Base-by-base conservation (phyloP, 2,329 filamentous ascomycete species). In the Microdochium nivale region DNA sequence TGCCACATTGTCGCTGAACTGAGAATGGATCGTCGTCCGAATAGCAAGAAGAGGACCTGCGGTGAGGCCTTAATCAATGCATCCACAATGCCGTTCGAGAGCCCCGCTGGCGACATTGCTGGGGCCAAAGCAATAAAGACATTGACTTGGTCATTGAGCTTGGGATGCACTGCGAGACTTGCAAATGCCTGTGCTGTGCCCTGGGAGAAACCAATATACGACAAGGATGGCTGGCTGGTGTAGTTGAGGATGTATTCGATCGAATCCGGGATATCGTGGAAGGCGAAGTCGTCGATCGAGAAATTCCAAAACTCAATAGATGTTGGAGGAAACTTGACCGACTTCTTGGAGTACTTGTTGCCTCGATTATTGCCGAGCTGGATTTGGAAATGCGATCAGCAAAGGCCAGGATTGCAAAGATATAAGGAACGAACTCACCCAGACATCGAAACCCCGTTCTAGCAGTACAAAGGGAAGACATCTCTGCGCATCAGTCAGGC, bases 331-430 rank as follows among this genome's bases (percentile, higher is more conserved):
- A 77, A 75, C 53, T 85, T 79, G 49, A 91, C 81, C 2, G 85
- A 91, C 71, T 99, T 99, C 69, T 97, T 99, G 47, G 90, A 96
- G 71, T 99, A 99, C 67, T 99, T 99, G 78, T 99, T 99, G 49
- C 94, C 94, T 33, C 94, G 85, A 64, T 99, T 99, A 68, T 99
- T 99, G 49, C 94, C 94, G 55, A 99, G 77, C 88, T 88, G 54
- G 14, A 14, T 24, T 16, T 19, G 5, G n/a, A 5, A 11, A 5
- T 30, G 11, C 27, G n/a, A 44, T 67, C 48, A 69, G 62, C 48
- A 46, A 25, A 14, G 24, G 25, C 25, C 32, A 25, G 52, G 27
- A 46, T 25, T n/a, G n/a, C 21, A 44, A 19, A 32, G 51, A 13
- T 9, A 35, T 25, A 24, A 23, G 23, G 33, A 19, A n/a, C 14